Evolutionary conservation across 2,329 filamentous ascomycete species (phyloP).

Genomic region (Cercospora zeae-maydis): DNA sequence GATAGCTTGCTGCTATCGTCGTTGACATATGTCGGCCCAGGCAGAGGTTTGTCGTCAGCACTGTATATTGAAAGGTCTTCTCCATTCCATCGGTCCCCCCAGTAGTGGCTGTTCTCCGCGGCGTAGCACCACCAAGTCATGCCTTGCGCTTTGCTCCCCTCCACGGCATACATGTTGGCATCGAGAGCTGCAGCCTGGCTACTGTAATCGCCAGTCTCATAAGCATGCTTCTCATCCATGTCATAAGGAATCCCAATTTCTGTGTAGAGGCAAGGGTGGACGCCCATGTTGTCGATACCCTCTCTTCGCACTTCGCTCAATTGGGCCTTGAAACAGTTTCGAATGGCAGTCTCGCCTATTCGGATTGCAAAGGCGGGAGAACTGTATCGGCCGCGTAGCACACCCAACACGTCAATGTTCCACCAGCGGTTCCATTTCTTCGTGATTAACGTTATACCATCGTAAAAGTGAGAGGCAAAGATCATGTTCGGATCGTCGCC

Average conservation of each 20-base stretch:
- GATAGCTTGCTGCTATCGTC: conserved; percentile 48
- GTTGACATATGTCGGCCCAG: conserved; percentile 45
- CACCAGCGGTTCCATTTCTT: conserved; percentile 98
- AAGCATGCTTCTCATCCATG: conserved; percentile 95
- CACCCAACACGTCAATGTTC: conserved; percentile 93
- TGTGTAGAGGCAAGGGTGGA: conserved; percentile 83
- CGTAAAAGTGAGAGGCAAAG: conserved; percentile 94
- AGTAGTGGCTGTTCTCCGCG: conserved; percentile 75
- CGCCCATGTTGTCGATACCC: conserved; percentile 81
- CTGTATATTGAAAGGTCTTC: conserved; percentile 93
- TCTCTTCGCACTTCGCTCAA: conserved; percentile 78
- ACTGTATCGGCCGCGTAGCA: conserved; percentile 82
- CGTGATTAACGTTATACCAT: conserved; percentile 92
- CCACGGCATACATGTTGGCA: conserved; percentile 89
- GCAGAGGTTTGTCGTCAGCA: conserved; percentile 67
- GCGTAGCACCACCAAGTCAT: conserved; percentile 89
- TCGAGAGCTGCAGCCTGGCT: conserved; percentile 91
- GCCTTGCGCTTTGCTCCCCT: conserved; percentile 77
- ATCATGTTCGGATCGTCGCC: conserved; percentile 89
- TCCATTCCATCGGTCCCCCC: conserved; percentile 95
- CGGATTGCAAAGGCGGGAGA: conserved; percentile 89
- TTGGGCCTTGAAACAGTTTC: conserved; percentile 89
- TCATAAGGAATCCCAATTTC: conserved; percentile 98
- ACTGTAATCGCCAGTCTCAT: conserved; percentile 90
- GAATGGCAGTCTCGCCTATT: conserved; percentile 86